These are phyloP conservation scores for Leonotis leonurus DNA, from an alignment of 257 asterid species.

Conservation along the genomic window DNA sequence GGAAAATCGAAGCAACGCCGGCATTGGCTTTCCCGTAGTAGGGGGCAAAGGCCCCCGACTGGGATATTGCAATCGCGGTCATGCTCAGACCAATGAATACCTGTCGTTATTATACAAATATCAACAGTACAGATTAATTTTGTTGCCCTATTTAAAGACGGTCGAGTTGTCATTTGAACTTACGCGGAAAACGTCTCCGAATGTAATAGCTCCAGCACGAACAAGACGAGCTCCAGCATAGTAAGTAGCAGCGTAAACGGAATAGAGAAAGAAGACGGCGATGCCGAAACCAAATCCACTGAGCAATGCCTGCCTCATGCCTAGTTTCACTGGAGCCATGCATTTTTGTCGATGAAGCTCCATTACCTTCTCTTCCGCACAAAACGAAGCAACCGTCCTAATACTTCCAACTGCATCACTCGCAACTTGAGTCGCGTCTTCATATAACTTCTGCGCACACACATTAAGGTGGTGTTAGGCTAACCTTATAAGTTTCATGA, in stretches of 20 bases:
- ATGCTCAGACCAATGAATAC: constrained; percentile 48
- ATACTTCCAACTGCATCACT: constrained; percentile 61
- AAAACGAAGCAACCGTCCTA: constrained; percentile 61
- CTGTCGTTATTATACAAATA: constrained; percentile 29
- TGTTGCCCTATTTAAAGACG: too few relatives aligned
- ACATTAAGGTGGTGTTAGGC: too few relatives aligned
- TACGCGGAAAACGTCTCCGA: constrained; percentile 56
- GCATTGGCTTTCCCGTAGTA: constrained; percentile 49
- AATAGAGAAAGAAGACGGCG: constrained; percentile 38
- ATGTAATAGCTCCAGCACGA: constrained; percentile 39
- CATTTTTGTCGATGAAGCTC: constrained; percentile 44
- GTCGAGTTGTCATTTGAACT: too few relatives aligned
- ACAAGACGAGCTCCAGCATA: constrained; percentile 65
- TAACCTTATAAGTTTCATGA: too few relatives aligned
- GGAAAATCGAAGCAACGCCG: constrained; percentile 54
- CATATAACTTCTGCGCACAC: constrained; percentile 40
- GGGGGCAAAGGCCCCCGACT: constrained; percentile 56
- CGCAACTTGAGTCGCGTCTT: constrained; percentile 61
- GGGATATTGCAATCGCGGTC: constrained; percentile 52
- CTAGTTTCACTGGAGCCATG: constrained; percentile 32
- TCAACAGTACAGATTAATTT: too few relatives aligned
- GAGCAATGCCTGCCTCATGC: constrained; percentile 36
- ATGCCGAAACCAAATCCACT: constrained; percentile 55
- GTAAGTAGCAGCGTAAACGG: constrained; percentile 47
- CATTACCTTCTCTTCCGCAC: constrained; percentile 60